A percentile compares a stretch with the other conserved stretches of the same genome.
phyloP scores from a whole-genome alignment of 306 rosid genomes.

The Acacia crassicarpa region DNA sequence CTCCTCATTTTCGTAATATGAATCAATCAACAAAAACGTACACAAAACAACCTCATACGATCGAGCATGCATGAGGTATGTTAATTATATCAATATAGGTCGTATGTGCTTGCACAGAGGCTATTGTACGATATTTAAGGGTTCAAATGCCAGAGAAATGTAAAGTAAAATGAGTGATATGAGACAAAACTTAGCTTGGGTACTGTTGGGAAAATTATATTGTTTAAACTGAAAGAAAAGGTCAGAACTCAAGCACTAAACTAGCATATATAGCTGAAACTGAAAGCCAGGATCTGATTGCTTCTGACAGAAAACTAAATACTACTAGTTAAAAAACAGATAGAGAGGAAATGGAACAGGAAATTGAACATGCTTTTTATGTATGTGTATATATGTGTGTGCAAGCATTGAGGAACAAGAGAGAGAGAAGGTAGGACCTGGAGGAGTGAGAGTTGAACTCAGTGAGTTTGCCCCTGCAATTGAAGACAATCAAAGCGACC shows the following conservation, averaged over 20 bases:
- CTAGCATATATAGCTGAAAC: not conserved
- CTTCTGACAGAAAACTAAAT: not conserved
- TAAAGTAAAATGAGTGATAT: not conserved
- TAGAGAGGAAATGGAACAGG: not conserved
- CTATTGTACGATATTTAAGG: not conserved
- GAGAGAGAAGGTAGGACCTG: constrained; percentile 37
- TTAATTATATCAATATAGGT: too few species aligned
- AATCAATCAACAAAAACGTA: not conserved
- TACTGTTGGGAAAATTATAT: not conserved
- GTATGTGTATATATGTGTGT: not conserved
- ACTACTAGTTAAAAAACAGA: not conserved
- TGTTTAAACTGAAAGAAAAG: not conserved
- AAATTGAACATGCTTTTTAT: not conserved
- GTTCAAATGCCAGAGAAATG: not conserved
- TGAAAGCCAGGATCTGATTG: not conserved
- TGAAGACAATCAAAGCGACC: constrained; percentile 75
- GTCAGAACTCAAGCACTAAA: not conserved
- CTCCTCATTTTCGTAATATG: not conserved
- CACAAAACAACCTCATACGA: not conserved
- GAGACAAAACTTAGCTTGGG: not conserved
- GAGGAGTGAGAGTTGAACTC: constrained; percentile 58
- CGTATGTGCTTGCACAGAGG: too few species aligned
- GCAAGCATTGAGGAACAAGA: not conserved
- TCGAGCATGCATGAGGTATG: not conserved
- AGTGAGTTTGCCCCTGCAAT: constrained; percentile 72